phyloP scores from a whole-genome alignment of 169 alveolate genomes.

The Eimeria tenella region DNA sequence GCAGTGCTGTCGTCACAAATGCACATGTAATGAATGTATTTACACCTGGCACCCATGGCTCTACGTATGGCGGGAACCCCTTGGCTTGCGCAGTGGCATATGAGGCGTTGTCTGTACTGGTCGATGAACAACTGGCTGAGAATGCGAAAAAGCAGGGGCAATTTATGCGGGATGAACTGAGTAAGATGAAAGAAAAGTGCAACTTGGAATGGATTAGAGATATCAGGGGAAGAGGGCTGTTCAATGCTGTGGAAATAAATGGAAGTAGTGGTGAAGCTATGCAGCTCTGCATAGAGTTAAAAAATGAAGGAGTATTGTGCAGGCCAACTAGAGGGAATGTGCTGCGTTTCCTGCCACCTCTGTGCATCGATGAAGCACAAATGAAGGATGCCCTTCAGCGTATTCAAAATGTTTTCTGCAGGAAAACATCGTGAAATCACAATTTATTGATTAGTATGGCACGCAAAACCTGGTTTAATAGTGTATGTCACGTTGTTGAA shows the following conservation, averaged over 20 bases:
- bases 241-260: constrained; percentile 92
- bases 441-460: too few species aligned
- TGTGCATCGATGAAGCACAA: constrained; percentile 88
- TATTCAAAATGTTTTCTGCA: constrained; percentile 83
- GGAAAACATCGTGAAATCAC: constrained; percentile 15
- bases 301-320: constrained; percentile 91
- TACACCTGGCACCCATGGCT: constrained; percentile 96
- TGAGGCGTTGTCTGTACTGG: constrained; percentile 90
- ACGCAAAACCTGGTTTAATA: too few species aligned
- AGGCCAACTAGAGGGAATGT: constrained; percentile 93
- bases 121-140: constrained; percentile 91
- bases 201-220: constrained; percentile 82
- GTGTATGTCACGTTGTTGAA: too few species aligned
- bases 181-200: constrained; percentile 81
- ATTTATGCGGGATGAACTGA: constrained; percentile 5
- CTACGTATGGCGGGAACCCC: constrained; percentile 94
- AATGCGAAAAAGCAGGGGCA: constrained; percentile 83
- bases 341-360: constrained; percentile 95
- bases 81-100: constrained; percentile 92
- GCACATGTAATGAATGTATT: constrained; percentile 92
- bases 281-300: constrained; percentile 84
- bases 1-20: constrained; percentile 92
- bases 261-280: constrained; percentile 81
- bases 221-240: constrained; percentile 92
- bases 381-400: constrained; percentile 86